Evolutionary conservation across 495 filamentous ascomycete genomes (phyloP).

Genomic region (Diplogelasinospora grovesii): DNA sequence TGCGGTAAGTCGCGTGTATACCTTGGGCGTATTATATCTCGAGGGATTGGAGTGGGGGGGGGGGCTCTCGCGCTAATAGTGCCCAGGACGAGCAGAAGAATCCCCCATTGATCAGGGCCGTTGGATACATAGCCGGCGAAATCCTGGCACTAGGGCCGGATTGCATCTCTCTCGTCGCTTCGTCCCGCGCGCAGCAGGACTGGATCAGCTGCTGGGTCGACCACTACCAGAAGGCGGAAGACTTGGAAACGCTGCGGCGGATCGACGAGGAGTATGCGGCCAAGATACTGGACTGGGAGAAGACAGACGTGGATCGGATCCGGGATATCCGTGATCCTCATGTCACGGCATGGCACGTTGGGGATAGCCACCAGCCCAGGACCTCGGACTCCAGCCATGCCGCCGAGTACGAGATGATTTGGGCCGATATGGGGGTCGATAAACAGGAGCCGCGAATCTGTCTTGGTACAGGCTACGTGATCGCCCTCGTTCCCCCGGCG

Average conservation of each 20-base stretch:
- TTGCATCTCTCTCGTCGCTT: conserved; percentile 11
- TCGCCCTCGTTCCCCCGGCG: conserved; percentile 15
- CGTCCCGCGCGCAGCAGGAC: conserved; percentile 7
- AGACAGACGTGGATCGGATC: conserved; percentile 9
- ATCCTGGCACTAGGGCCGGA: conserved; percentile 8
- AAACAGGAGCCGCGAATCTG: conserved; percentile 11
- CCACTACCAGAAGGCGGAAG: conserved; percentile 6
- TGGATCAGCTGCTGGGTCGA: conserved; percentile 12
- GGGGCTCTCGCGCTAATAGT: too few relatives aligned
- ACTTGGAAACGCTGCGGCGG: conserved; percentile 7
- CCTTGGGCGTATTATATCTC: too few relatives aligned
- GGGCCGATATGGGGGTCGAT: background rate
- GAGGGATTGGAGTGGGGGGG: too few relatives aligned
- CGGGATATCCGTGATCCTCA: conserved; percentile 1
- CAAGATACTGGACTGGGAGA: conserved; percentile 9
- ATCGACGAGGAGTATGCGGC: conserved; percentile 14
- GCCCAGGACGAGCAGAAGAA: too few relatives aligned
- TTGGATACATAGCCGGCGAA: conserved; percentile 12
- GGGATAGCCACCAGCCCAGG: background rate
- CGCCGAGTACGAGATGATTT: background rate
- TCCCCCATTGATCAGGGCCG: conserved; percentile 3
- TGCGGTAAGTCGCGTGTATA: background rate
- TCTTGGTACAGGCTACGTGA: conserved; percentile 11
- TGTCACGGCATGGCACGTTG: conserved; percentile 1
- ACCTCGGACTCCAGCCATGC: too few relatives aligned